A percentile compares a stretch with the other conserved stretches of the same genome.
Conservation (phyloP, 116 monocot species). For the Dioscorea cayenensis region DNA sequence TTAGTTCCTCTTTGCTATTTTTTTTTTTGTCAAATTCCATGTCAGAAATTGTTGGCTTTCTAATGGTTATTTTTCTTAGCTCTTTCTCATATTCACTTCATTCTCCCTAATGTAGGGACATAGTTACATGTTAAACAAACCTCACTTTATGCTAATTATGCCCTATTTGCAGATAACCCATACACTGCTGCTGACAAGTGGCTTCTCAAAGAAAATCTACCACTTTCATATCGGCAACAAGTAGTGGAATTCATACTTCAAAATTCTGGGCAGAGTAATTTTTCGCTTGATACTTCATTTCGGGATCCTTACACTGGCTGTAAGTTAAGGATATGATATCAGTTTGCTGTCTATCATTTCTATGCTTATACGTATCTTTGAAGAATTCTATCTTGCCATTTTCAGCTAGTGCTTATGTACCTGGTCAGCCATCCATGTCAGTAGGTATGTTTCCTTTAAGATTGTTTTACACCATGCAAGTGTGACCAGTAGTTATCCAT, state of each 20-base stretch:
- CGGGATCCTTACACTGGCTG: constrained; percentile 93
- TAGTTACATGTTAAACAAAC: too few species aligned
- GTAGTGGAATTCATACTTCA: constrained; percentile 95
- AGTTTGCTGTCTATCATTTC: neutral
- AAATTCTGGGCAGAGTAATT: constrained; percentile 72
- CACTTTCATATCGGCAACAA: constrained; percentile 85
- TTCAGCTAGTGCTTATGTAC: constrained; percentile 91
- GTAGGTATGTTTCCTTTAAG: constrained; percentile 27
- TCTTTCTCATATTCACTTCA: too few species aligned
- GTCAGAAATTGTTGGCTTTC: neutral
- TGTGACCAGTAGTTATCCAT: neutral
- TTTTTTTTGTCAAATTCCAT: neutral
- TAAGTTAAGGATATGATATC: constrained; percentile 22
- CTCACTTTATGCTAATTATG: too few species aligned
- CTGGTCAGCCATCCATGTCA: constrained; percentile 55
- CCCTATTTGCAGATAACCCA: constrained; percentile 69
- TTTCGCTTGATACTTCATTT: constrained; percentile 70
- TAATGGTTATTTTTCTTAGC: too few species aligned
- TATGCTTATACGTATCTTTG: neutral
- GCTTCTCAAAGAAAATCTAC: constrained; percentile 89
- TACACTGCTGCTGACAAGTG: constrained; percentile 83
- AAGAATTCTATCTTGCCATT: neutral
- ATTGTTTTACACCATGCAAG: neutral
- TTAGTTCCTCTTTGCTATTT: neutral
- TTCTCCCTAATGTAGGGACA: too few species aligned